Conservation (phyloP, 2,329 filamentous ascomycete species). For the Colletotrichum cereale region DNA sequence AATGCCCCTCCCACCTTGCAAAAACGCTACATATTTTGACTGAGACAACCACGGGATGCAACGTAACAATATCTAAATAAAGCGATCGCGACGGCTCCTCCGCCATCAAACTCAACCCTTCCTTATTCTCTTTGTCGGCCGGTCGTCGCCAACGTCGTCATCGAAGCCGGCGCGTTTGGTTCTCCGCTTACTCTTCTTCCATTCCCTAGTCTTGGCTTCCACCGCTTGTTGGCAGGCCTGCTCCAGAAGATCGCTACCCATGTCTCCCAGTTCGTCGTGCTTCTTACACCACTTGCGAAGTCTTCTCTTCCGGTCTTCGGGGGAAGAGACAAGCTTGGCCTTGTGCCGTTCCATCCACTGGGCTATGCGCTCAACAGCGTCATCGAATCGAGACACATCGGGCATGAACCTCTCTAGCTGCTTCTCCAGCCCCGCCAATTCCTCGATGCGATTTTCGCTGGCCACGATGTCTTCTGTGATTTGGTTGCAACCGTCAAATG, state of each 20-base stretch:
- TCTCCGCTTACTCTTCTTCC: background rate
- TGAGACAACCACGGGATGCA: background rate
- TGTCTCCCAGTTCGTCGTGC: background rate
- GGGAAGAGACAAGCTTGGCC: background rate
- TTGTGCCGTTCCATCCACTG: constrained; percentile 2
- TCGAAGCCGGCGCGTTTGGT: background rate
- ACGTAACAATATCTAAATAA: background rate
- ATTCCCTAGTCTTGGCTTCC: background rate
- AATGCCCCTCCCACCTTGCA: background rate
- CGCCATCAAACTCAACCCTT: background rate
- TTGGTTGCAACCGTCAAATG: constrained; percentile 1
- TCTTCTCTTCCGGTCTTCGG: background rate
- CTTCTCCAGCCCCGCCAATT: background rate
- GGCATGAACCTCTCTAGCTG: background rate
- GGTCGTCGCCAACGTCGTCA: background rate
- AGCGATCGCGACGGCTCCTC: background rate
- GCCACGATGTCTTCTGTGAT: background rate
- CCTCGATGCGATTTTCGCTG: background rate
- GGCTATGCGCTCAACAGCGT: background rate
- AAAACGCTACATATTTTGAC: too few relatives aligned
- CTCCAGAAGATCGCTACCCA: background rate
- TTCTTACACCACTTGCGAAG: constrained; percentile 8
- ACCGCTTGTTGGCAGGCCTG: background rate
- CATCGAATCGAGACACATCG: background rate
- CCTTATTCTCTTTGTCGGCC: background rate